Base-by-base conservation (phyloP, 2,329 filamentous ascomycete species). In the Claviceps arundinis region DNA sequence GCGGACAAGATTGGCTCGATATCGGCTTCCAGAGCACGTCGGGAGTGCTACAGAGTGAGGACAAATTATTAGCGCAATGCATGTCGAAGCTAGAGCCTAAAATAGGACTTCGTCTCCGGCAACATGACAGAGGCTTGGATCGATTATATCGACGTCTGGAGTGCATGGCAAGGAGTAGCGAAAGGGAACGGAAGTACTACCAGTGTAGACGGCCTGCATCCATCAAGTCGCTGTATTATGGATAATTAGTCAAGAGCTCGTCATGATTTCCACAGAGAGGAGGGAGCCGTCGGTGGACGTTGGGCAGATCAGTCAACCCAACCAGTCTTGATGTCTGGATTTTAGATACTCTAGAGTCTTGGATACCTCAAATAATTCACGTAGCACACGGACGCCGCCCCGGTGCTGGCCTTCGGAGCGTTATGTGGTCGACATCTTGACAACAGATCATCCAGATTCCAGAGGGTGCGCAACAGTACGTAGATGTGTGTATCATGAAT, bases 391-490 rank as follows among this genome's bases (percentile, higher is more conserved):
- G 19, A 37, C 17, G 45, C 30, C 17, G 30, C 30, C 13, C 45
- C 44, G 26, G 22, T 40, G 37, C 47, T 50, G 50, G 13, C 37
- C 40, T 26, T 64, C 61, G 62, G 60, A 48, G 47, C 55, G 61
- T 66, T 53, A 54, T 65, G 56, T 68, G 63, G 65, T 57, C 56
- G 56, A 62, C 57, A 60, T 63, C 61, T 67, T 76, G 74, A 75
- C 73, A 76, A 74, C 73, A 68, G 71, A 75, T 74, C 72, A 72
- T 64, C 67, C 40, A 45, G 41, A 40, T 72, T 64, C 67, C 40
- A 45, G 41, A 40, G 48, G 14, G 26, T 44, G 30, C 19, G 26
- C 8, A 30, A 30, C 26, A 30, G 2, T 30, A 30, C 2, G 26
- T 30, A 30, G 26, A 30, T 30, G 26, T 30, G 30, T n/a, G 9